Evolutionary conservation across 768 basidiomycete genomes (phyloP), one percentile per base, ranked within the genome.

Genomic region (Dacryopinax primogenitus): DNA sequence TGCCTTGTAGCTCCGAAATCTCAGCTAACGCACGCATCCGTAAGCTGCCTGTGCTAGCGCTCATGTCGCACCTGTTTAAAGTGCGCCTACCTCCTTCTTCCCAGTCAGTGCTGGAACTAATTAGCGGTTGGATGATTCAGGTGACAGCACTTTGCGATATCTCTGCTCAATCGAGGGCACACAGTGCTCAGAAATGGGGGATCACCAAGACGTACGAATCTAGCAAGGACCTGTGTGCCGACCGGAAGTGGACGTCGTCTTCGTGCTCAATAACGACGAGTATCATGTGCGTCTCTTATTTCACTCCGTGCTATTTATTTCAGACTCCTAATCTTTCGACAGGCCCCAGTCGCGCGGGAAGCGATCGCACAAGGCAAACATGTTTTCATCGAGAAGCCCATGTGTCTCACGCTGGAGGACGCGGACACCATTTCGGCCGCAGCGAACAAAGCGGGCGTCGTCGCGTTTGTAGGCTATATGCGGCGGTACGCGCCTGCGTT

Each of bases 311-410:
- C 51, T 15, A 3, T 18, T 30, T 7, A 18, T 18, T 7, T 6
- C 18, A 18, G 23, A 4, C 16, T 7, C 3, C 18, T 44, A 23
- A 44, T 23, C 16, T 44, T 6, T 6, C 23, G 7, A 41, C 47
- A 67, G 66, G 64, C 68, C 6, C 64, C 64, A 32, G 66, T 71
- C 26, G 66, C 69, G 28, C 66, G 70, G 39, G 66, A 51, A 30
- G 67, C 67, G 35, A 64, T 65, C 13, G 39, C 68, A 15, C 68
- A 68, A 18, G 64, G 67, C 1, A 74, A 74, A 65, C 69, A 70
- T 37, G 69, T 74, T 32, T 66, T 74, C 39, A 68, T 74, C 64
- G 73, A 74, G 66, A 74, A 74, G 63, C 73, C 73, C 1, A 72
- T 73, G 70, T 66, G 67, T 1, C 65, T 73, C 36, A 71, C 71